Percentiles rank a stretch among this genome's conserved stretches.
Conservation (phyloP, 2,329 filamentous ascomycete species). For the Teratosphaeria pseudoeucalypti region DNA sequence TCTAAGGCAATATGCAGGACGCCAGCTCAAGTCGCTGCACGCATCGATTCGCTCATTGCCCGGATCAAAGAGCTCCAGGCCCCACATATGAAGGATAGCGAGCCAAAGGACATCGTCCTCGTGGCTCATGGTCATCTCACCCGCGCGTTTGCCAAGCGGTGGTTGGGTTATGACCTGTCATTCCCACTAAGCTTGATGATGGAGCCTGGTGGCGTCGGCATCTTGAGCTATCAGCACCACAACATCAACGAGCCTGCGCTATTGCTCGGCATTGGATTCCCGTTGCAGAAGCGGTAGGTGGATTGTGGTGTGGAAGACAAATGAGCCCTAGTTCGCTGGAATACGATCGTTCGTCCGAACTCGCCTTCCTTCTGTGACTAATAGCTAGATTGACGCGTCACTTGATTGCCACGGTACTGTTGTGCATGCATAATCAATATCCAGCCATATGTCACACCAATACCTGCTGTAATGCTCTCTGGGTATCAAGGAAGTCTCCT, state of each 20-base stretch:
- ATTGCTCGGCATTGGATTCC: slow-evolving; percentile 62
- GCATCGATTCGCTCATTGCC: slow-evolving; percentile 62
- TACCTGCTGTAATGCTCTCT: background rate
- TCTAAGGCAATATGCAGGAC: slow-evolving; percentile 36
- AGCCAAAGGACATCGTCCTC: slow-evolving; percentile 55
- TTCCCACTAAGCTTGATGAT: slow-evolving; percentile 64
- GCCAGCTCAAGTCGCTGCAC: slow-evolving; percentile 56
- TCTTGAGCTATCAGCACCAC: slow-evolving; percentile 73
- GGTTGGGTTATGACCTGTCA: slow-evolving; percentile 57
- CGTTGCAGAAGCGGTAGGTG: slow-evolving; percentile 4
- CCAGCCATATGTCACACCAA: background rate
- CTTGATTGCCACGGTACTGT: background rate
- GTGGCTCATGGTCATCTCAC: slow-evolving; percentile 82
- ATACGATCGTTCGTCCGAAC: background rate
- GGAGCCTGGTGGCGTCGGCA: slow-evolving; percentile 75
- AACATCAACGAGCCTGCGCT: slow-evolving; percentile 70
- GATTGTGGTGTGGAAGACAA: background rate
- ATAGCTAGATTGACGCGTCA: background rate
- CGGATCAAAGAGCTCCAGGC: slow-evolving; percentile 57
- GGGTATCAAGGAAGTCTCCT: background rate
- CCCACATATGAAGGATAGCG: slow-evolving; percentile 32
- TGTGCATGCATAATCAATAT: background rate
- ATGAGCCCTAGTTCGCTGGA: no score
- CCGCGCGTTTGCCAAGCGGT: slow-evolving; percentile 74
- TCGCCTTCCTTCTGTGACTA: background rate